Evolutionary conservation across 306 rosid species (phyloP).

Genomic region (Malus orientalis): DNA sequence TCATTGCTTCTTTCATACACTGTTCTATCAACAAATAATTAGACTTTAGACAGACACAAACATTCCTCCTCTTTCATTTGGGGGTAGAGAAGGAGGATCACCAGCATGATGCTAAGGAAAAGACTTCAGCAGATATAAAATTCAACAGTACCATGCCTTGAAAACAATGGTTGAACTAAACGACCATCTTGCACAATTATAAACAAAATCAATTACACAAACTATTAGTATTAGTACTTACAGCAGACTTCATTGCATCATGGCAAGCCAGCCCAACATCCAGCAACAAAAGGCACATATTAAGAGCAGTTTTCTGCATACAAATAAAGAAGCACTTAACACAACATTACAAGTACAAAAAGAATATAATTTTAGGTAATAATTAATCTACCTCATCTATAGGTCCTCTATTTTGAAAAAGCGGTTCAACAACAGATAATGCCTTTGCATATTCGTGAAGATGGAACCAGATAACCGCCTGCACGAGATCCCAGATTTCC

Average conservation of each 20-base stretch:
- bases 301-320: conserved; percentile 84
- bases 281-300: conserved; percentile 81
- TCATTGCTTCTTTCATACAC: not conserved
- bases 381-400: conserved; percentile 66
- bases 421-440: conserved; percentile 71
- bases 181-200: not conserved
- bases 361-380: conserved; percentile 8
- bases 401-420: conserved; percentile 91
- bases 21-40: not conserved
- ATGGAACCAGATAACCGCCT: conserved; percentile 95
- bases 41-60: not conserved
- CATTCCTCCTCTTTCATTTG: not conserved
- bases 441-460: conserved; percentile 81
- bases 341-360: conserved; percentile 7
- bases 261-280: conserved; percentile 89
- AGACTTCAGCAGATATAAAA: not conserved
- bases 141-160: not conserved
- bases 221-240: conserved; percentile 46
- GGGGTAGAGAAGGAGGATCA: not conserved
- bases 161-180: not conserved
- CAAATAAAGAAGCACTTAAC: conserved; percentile 22
- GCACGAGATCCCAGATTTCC: conserved; percentile 1
- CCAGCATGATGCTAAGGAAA: not conserved
- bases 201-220: conserved; percentile 11
- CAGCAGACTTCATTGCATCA: conserved; percentile 91